phyloP scores from a whole-genome alignment of 768 basidiomycete genomes.

The Lactifluus rugatus region DNA sequence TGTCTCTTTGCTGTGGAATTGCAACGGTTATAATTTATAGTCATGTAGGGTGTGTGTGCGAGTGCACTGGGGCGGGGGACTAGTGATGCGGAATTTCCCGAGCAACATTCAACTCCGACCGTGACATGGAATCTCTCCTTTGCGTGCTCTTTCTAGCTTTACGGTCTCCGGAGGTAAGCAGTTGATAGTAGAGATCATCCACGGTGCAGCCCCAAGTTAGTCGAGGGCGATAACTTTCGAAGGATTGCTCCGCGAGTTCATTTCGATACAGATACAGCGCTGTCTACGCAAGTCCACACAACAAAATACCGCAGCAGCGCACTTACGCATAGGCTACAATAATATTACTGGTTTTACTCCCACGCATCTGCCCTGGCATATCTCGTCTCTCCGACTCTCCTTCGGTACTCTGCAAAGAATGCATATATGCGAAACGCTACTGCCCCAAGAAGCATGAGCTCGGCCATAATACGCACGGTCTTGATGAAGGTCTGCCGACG shows the following conservation, averaged over 20 bases:
- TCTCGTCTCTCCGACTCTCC: background rate
- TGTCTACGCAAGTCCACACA: background rate
- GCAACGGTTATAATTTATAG: too few species aligned
- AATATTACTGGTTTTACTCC: background rate
- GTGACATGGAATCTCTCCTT: too few species aligned
- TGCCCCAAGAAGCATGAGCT: constrained; percentile 10
- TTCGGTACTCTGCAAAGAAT: background rate
- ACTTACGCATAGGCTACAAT: background rate
- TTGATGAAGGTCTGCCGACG: constrained; percentile 3
- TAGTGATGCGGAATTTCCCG: too few species aligned
- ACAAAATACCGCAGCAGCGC: background rate
- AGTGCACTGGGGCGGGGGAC: too few species aligned
- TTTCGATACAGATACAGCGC: background rate
- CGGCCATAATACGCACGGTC: background rate
- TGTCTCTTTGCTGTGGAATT: background rate
- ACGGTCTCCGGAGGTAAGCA: too few species aligned
- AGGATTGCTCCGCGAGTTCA: background rate
- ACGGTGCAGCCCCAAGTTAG: background rate
- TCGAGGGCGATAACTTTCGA: too few species aligned
- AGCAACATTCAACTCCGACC: too few species aligned
- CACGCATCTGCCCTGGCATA: background rate
- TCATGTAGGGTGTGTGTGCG: too few species aligned
- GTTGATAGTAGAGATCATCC: too few species aligned
- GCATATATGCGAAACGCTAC: constrained; percentile 7
- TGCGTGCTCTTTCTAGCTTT: too few species aligned